phyloP scores from a whole-genome alignment of 495 filamentous ascomycete genomes.

The Neurospora sp. region DNA sequence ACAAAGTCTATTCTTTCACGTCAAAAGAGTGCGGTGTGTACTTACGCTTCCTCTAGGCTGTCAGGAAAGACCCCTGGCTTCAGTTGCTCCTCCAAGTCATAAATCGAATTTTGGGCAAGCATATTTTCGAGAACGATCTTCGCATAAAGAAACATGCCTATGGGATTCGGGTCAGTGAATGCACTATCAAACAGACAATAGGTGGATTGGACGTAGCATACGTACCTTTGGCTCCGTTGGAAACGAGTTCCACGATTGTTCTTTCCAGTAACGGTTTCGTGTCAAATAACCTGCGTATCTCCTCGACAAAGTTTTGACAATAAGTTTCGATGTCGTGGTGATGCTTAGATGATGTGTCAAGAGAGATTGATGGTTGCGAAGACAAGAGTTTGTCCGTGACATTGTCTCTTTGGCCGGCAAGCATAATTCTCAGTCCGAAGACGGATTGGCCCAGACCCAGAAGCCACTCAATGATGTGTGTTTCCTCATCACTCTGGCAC shows the following conservation, averaged over 20 bases:
- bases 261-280: neutral
- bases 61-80: neutral
- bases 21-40: no score
- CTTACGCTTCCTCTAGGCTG: neutral
- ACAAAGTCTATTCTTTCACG: no score
- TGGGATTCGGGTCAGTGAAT: neutral
- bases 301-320: neutral
- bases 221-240: neutral
- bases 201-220: neutral
- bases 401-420: neutral
- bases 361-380: neutral
- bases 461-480: neutral
- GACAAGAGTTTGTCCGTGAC: neutral
- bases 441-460: neutral
- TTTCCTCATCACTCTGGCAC: neutral
- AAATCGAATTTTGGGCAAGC: neutral
- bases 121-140: neutral
- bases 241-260: neutral
- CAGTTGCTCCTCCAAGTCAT: neutral
- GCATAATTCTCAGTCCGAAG: neutral
- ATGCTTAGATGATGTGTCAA: neutral
- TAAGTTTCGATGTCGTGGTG: neutral
- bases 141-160: slow-evolving; percentile 1
- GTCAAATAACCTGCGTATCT: neutral
- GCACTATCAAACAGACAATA: neutral